A percentile compares a stretch with the other conserved stretches of the same genome.
These are phyloP conservation scores for Volvox carteri DNA, from an alignment of 163 green algal genomes.

Conservation along the genomic window DNA sequence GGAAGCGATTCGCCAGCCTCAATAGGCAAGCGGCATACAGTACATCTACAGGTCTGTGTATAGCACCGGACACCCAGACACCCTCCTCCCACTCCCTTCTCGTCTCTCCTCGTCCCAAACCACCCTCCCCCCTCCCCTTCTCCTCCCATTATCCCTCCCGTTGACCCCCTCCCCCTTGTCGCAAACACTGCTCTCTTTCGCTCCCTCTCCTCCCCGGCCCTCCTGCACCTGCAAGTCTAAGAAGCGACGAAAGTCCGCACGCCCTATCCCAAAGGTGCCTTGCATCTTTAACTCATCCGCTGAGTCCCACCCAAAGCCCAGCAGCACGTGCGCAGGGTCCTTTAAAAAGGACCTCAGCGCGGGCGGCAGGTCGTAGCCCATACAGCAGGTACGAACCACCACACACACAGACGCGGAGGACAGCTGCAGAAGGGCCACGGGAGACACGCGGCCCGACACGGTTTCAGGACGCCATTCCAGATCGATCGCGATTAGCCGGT, in stretches of 20 bases:
- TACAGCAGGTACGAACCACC: slow-evolving; percentile 66
- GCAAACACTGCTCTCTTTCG: no score
- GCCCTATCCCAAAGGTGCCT: slow-evolving; percentile 65
- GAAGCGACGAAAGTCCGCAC: slow-evolving; percentile 64
- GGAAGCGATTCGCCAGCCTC: no score
- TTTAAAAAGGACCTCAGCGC: slow-evolving; percentile 59
- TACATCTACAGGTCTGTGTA: no score
- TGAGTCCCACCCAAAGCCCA: slow-evolving; percentile 75
- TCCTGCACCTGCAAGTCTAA: slow-evolving; percentile 70
- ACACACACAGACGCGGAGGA: slow-evolving; percentile 60
- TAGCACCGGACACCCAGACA: no score
- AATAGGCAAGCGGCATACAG: no score
- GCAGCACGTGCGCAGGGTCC: slow-evolving; percentile 51
- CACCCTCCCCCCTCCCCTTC: neutral
- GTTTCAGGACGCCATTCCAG: slow-evolving; percentile 79
- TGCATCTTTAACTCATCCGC: slow-evolving; percentile 78
- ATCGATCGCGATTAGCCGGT: slow-evolving; percentile 78
- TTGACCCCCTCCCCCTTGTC: no score
- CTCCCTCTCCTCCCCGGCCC: neutral
- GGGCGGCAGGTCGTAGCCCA: slow-evolving; percentile 58
- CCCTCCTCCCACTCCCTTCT: no score
- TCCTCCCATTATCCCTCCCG: no score
- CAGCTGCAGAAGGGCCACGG: slow-evolving; percentile 73
- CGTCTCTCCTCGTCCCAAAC: no score
- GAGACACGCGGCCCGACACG: slow-evolving; percentile 28